phyloP scores from a whole-genome alignment of 2,329 filamentous ascomycete genomes.

The Fusarium floridanum region DNA sequence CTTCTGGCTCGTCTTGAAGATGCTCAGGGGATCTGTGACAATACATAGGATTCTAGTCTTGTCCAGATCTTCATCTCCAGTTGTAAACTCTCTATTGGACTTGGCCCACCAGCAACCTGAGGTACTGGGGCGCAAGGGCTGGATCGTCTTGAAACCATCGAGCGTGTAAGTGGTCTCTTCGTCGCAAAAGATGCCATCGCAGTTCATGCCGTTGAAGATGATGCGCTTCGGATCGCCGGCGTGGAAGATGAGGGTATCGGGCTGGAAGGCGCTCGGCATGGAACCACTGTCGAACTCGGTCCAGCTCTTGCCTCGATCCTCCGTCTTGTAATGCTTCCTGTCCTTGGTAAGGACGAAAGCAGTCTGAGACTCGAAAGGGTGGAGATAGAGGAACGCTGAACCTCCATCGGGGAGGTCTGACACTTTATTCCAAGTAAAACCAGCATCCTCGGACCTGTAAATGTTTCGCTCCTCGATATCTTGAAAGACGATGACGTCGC shows the following conservation, averaged over 20 bases:
- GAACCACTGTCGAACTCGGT: constrained; percentile 74
- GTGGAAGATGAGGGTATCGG: constrained; percentile 78
- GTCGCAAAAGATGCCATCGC: constrained; percentile 72
- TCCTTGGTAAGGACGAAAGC: constrained; percentile 83
- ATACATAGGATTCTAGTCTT: constrained; percentile 84
- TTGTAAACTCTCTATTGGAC: constrained; percentile 78
- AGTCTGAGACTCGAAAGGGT: constrained; percentile 81
- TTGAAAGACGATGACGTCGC: constrained; percentile 82
- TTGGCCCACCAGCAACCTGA: constrained; percentile 91
- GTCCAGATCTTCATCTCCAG: constrained; percentile 74
- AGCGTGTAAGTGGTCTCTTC: constrained; percentile 80
- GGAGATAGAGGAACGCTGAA: constrained; percentile 75
- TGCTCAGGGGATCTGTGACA: constrained; percentile 77
- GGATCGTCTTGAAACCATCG: constrained; percentile 82
- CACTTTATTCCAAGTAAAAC: constrained; percentile 79
- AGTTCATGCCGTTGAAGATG: constrained; percentile 83
- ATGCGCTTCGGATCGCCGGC: constrained; percentile 86
- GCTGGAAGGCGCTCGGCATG: constrained; percentile 66
- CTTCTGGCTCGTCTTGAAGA: constrained; percentile 79
- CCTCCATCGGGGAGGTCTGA: constrained; percentile 73
- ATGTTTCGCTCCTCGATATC: constrained; percentile 74
- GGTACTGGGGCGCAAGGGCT: constrained; percentile 75
- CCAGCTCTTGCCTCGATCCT: constrained; percentile 87
- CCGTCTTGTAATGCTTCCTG: constrained; percentile 83
- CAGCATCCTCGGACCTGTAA: constrained; percentile 85